Conservation (phyloP, 305 asterid species). For the Fraxinus baroniana region DNA sequence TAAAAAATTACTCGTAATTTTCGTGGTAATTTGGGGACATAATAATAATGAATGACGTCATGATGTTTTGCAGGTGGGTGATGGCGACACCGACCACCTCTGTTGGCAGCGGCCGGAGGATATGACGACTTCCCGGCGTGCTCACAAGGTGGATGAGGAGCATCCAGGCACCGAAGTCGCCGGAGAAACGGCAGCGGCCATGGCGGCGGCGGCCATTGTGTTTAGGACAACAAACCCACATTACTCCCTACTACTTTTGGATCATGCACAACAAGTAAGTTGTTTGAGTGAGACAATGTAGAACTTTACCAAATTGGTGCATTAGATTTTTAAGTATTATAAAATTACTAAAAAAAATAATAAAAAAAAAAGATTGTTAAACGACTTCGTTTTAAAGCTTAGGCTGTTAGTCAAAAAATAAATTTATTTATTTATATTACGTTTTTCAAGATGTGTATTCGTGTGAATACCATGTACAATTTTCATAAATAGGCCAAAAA, state of each 20-base stretch:
- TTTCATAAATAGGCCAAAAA: background rate
- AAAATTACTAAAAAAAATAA: background rate
- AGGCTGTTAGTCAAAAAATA: background rate
- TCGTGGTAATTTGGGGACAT: background rate
- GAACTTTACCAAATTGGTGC: slow-evolving; percentile 1
- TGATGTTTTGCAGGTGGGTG: slow-evolving; percentile 53
- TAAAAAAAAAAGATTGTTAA: too few relatives aligned
- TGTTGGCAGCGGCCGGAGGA: slow-evolving; percentile 85
- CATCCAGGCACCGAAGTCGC: slow-evolving; percentile 76
- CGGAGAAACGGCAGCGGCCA: slow-evolving; percentile 76
- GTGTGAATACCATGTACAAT: background rate
- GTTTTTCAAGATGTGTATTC: background rate
- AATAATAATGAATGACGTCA: background rate
- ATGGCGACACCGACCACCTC: slow-evolving; percentile 70
- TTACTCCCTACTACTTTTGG: slow-evolving; percentile 67
- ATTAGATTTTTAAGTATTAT: background rate
- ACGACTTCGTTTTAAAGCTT: background rate
- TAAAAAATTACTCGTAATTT: background rate
- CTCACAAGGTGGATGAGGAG: slow-evolving; percentile 59
- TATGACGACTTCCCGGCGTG: slow-evolving; percentile 65
- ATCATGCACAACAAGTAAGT: slow-evolving; percentile 61
- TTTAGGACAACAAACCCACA: slow-evolving; percentile 65
- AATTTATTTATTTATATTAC: too few relatives aligned
- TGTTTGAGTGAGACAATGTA: slow-evolving; percentile 30
- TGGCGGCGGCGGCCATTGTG: slow-evolving; percentile 75